Conservation (phyloP, 352 stramenopile species). For the Stramenopiles sp. region DNA sequence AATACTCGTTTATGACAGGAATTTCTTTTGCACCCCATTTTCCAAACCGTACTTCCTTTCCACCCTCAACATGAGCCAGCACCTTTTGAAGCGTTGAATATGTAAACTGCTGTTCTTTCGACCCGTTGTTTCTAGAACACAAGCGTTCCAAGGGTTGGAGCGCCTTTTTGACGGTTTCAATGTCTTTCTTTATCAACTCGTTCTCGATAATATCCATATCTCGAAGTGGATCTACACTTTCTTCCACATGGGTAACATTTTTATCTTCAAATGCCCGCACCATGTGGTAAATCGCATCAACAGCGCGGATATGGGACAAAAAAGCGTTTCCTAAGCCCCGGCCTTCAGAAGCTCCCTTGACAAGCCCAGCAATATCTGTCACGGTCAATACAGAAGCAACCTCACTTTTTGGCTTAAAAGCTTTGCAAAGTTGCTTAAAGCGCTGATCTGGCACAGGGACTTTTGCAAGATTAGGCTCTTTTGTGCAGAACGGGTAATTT, state of each 20-base stretch:
- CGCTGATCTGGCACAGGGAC: constrained; percentile 88
- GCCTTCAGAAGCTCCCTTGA: constrained; percentile 86
- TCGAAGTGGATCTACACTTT: constrained; percentile 90
- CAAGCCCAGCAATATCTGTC: constrained; percentile 97
- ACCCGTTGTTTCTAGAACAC: constrained; percentile 30
- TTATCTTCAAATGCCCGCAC: constrained; percentile 89
- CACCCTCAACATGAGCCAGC: constrained; percentile 47
- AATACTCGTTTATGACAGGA: constrained; percentile 6
- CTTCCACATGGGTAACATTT: constrained; percentile 97
- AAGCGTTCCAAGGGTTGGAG: constrained; percentile 30
- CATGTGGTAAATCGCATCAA: constrained; percentile 95
- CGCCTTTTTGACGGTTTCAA: constrained; percentile 56
- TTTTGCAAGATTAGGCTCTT: constrained; percentile 93
- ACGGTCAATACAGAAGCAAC: constrained; percentile 91
- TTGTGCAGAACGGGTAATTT: constrained; percentile 92
- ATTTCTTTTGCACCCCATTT: constrained; percentile 43
- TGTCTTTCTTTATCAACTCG: constrained; percentile 92
- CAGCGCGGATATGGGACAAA: constrained; percentile 93
- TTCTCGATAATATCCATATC: constrained; percentile 97
- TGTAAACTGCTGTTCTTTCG: constrained; percentile 76
- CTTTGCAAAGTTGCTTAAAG: constrained; percentile 92
- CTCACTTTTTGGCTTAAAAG: constrained; percentile 77
- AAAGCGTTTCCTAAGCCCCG: constrained; percentile 97
- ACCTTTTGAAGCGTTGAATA: constrained; percentile 59
- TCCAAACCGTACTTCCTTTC: constrained; percentile 69